These are phyloP conservation scores for Lasiodiplodia gonubiensis DNA, from an alignment of 2,329 filamentous ascomycete genomes.

Conservation along the genomic window DNA sequence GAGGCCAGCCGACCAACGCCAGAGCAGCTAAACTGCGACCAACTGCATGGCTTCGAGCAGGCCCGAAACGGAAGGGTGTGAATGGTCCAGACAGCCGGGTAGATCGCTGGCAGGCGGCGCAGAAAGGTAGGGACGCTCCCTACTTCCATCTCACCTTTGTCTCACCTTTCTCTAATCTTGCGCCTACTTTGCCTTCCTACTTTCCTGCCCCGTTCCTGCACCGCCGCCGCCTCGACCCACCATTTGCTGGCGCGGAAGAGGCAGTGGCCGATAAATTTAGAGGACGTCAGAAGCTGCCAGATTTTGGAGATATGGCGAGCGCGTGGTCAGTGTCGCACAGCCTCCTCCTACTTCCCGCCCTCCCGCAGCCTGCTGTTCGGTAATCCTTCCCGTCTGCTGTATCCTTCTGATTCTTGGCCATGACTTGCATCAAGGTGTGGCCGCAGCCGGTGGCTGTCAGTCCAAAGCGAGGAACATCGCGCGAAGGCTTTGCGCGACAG, in stretches of 20 bases:
- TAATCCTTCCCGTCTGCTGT: slow-evolving; percentile 9
- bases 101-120: not conserved
- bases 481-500: slow-evolving; percentile 3
- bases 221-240: slow-evolving; percentile 7
- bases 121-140: slow-evolving; percentile 23
- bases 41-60: not conserved
- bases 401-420: slow-evolving; percentile 18
- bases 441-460: slow-evolving; percentile 1
- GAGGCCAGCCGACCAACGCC: slow-evolving; percentile 9
- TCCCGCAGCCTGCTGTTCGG: not conserved
- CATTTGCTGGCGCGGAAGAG: not conserved
- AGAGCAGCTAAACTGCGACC: not conserved
- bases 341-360: slow-evolving; percentile 14
- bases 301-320: not conserved
- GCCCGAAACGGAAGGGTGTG: not conserved
- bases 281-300: not conserved
- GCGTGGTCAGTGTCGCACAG: slow-evolving; percentile 17
- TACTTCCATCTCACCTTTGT: slow-evolving; percentile 16
- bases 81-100: not conserved
- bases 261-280: slow-evolving; percentile 3
- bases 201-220: slow-evolving; percentile 6
- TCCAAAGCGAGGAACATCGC: not conserved
- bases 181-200: not conserved
- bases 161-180: not conserved
- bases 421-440: not conserved